phyloP scores from a whole-genome alignment of 2,329 filamentous ascomycete genomes.

The Colletotrichum phormii region DNA sequence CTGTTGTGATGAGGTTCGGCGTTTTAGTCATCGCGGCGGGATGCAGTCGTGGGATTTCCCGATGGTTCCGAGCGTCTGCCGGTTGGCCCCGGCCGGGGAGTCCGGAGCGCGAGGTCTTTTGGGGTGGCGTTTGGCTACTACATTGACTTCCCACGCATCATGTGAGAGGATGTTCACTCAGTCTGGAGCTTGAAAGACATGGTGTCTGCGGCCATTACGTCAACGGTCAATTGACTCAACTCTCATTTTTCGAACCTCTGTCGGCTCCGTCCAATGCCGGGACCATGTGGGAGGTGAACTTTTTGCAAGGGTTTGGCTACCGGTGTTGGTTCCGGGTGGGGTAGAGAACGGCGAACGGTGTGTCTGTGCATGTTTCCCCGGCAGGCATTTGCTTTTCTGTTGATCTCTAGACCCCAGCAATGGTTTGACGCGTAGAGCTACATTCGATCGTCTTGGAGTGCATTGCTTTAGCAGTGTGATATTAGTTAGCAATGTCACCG shows the following conservation, averaged over 20 bases:
- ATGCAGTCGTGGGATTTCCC: neutral
- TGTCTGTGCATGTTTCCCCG: slow-evolving; percentile 17
- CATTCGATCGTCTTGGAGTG: neutral
- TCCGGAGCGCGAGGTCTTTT: slow-evolving; percentile 12
- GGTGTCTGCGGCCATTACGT: neutral
- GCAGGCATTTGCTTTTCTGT: neutral
- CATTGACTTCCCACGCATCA: neutral
- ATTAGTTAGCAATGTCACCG: neutral
- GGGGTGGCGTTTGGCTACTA: neutral
- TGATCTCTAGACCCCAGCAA: neutral
- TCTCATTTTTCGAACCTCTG: neutral
- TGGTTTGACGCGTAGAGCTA: neutral
- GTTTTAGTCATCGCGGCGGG: slow-evolving; percentile 5
- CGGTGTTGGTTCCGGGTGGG: neutral
- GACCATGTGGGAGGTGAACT: neutral
- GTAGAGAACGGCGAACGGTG: slow-evolving; percentile 9
- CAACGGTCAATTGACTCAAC: neutral
- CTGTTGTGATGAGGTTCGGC: neutral
- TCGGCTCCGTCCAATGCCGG: neutral
- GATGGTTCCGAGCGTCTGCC: slow-evolving; percentile 15
- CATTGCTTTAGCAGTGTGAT: neutral
- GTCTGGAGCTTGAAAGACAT: neutral
- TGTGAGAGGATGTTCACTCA: neutral
- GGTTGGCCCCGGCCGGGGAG: slow-evolving; percentile 13
- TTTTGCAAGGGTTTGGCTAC: slow-evolving; percentile 1